phyloP scores from a whole-genome alignment of 768 basidiomycete species.

The Butyriboletus loyo region DNA sequence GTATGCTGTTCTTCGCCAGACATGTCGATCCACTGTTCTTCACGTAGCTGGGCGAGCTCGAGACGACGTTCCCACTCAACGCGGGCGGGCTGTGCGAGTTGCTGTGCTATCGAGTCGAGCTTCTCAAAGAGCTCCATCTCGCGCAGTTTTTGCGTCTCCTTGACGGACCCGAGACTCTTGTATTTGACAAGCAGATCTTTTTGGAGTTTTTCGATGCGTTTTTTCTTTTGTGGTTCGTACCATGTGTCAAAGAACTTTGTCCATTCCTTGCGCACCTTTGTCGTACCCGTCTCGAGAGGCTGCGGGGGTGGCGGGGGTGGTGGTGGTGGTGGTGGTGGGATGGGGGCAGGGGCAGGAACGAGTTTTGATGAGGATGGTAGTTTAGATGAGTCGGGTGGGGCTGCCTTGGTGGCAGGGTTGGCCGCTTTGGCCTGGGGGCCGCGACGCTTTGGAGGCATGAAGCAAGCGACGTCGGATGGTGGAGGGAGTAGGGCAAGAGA shows the following conservation, averaged over 20 bases:
- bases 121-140: slow-evolving; percentile 28
- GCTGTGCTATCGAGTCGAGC: slow-evolving; percentile 19
- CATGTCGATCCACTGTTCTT: slow-evolving; percentile 33
- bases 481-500: not conserved
- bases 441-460: slow-evolving; percentile 33
- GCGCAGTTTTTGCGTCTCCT: slow-evolving; percentile 28
- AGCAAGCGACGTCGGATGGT: not conserved
- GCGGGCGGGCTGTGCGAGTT: slow-evolving; percentile 31
- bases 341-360: not conserved
- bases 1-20: slow-evolving; percentile 30
- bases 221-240: slow-evolving; percentile 32
- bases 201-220: slow-evolving; percentile 28
- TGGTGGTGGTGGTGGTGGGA: not conserved
- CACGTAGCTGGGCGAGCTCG: slow-evolving; percentile 25
- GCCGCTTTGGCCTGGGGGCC: slow-evolving; percentile 15
- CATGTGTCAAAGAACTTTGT: slow-evolving; percentile 24
- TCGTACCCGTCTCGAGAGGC: slow-evolving; percentile 18
- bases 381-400: slow-evolving; percentile 15
- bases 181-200: slow-evolving; percentile 31
- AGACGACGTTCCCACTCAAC: slow-evolving; percentile 35
- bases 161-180: slow-evolving; percentile 25
- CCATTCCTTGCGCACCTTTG: slow-evolving; percentile 33
- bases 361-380: slow-evolving; percentile 9
- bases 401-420: slow-evolving; percentile 5
- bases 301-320: slow-evolving; percentile 16